These are phyloP conservation scores for Gardenia jasminoides DNA, from an alignment of 257 asterid species.

Conservation along the genomic window DNA sequence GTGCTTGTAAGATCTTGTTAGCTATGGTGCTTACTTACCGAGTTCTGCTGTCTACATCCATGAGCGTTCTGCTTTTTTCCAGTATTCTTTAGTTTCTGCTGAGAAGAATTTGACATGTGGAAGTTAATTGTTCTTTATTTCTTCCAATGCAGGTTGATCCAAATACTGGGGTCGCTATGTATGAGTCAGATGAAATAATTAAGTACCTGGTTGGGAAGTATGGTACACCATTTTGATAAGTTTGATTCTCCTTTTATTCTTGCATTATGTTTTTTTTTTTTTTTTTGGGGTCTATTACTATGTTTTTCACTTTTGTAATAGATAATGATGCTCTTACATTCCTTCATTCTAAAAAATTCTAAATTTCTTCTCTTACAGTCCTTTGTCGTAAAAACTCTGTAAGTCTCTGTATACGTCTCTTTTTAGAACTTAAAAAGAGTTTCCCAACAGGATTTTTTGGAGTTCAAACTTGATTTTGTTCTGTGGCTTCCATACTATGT, in stretches of 20 bases:
- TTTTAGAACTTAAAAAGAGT: not conserved
- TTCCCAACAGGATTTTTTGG: not conserved
- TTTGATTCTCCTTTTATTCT: not conserved
- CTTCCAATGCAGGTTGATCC: conserved; percentile 80
- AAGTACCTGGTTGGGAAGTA: conserved; percentile 79
- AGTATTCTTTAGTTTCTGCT: not conserved
- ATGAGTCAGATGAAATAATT: conserved; percentile 90
- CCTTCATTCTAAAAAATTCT: not conserved
- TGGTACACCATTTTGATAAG: conserved; percentile 44
- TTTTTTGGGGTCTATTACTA: not conserved
- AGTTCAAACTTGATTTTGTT: not conserved
- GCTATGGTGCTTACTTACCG: not conserved
- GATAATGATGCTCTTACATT: not conserved
- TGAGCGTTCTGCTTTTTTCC: not conserved
- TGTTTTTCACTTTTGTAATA: not conserved
- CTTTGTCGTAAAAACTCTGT: not conserved
- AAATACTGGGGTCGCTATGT: conserved; percentile 89
- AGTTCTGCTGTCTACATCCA: not conserved
- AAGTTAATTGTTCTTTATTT: conserved; percentile 8
- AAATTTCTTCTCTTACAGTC: too few species aligned
- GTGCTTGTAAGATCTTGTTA: not conserved
- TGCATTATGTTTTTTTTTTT: not conserved
- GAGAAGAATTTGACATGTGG: not conserved
- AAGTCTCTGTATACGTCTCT: not conserved
- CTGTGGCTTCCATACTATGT: not conserved